Evolutionary conservation across 2,329 filamentous ascomycete species (phyloP).

Genomic region (Knoxdaviesia capensis): DNA sequence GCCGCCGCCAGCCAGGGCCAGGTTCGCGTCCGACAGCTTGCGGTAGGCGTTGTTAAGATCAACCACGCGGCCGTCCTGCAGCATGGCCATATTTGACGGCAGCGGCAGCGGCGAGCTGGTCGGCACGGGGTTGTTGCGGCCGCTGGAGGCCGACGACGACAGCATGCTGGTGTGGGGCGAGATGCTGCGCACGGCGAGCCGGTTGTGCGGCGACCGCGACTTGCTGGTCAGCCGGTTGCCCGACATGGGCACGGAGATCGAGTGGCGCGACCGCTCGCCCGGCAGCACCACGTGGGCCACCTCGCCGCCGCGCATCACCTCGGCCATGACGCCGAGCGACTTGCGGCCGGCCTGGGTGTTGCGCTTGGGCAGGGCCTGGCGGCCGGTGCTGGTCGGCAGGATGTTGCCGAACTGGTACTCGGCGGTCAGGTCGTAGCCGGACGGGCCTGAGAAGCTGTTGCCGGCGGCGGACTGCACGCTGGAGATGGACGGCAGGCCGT

Average conservation of each 20-base stretch:
- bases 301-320: conserved; percentile 32
- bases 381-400: conserved; percentile 28
- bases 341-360: conserved; percentile 24
- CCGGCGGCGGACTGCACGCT: no score
- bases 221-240: conserved; percentile 18
- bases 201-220: conserved; percentile 33
- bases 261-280: conserved; percentile 11
- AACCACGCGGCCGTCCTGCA: conserved; percentile 40
- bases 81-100: conserved; percentile 20
- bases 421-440: conserved; percentile 19
- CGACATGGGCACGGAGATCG: conserved; percentile 11
- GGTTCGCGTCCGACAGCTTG: conserved; percentile 49
- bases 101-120: conserved; percentile 8
- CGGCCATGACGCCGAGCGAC: conserved; percentile 21
- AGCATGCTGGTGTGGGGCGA: conserved; percentile 18
- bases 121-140: conserved; percentile 12
- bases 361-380: conserved; percentile 24
- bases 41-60: conserved; percentile 53
- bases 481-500: conserved; percentile 13
- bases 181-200: conserved; percentile 18
- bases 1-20: conserved; percentile 41
- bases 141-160: conserved; percentile 9
- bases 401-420: conserved; percentile 44
- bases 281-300: conserved; percentile 27
- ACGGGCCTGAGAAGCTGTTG: conserved; percentile 6